Base-by-base conservation (phyloP, 2,329 filamentous ascomycete genomes). In the Fusarium tupiense region DNA sequence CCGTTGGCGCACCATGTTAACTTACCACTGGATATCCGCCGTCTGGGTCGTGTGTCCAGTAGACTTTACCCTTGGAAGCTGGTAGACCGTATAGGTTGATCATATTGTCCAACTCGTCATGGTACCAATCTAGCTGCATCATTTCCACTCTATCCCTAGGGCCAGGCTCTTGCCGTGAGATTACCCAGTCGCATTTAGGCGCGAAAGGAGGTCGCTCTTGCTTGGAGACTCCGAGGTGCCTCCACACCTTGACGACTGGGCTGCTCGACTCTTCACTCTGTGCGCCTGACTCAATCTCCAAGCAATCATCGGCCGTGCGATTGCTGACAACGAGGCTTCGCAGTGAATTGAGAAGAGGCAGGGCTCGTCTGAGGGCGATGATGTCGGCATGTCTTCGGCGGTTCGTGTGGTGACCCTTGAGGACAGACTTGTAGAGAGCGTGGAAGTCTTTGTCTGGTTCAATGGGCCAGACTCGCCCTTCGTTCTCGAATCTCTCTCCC, bases 171-270 rank as follows among this genome's bases (percentile, higher is more conserved):
- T 26, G 13, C 33, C n/a, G 22, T 14, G 22, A 22, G 2, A 16
- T 6, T 24, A 10, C 3, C 54, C 57, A 61, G 22, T 61, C 58
- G 2, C 58, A 61, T 2, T 26, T 52, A 1, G 58, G 58, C 0
- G 58, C 12, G 12, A 61, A 53, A 6, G 58, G 58, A 24, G 44
- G 44, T 2, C 44, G 9, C 2, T 49, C 29, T 0, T 7, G 4
- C 7, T 49, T 49, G 10, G 19, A 0, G 2, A 1, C 7, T 0
- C 19, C 31, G 16, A 49, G 6, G 0, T 24, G 43, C 19, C 24
- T 29, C 57, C 58, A 61, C 58, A 33, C 33, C 5, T 41, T 61
- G 26, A 61, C 26, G 2, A 61, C 58, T 16, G 44, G 35, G 2
- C 58, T 61, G 26, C 33, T 52, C 22, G 44, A 61, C 0, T 52